Evolutionary conservation across 1,139 yeast species (phyloP), one percentile per base, ranked within the genome.

Genomic region (Magnusiomyces tetraspermus): DNA sequence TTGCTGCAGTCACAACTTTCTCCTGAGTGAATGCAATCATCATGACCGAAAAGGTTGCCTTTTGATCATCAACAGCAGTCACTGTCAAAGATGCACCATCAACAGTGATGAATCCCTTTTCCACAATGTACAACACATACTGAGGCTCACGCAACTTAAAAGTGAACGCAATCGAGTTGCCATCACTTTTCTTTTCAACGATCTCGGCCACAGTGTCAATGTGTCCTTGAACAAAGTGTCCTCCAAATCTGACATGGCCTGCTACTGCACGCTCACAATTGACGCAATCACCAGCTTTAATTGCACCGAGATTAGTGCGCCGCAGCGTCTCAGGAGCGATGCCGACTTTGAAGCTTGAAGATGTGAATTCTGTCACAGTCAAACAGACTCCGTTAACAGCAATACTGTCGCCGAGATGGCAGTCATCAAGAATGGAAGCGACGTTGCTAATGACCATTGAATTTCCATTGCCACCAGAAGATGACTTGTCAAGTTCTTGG

Each of bases 181-280:
- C 94, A 63, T 90, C 97, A 0, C 77, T 70, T 6, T 59, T 69
- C 36, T 71, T 74, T 1, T 69, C 67, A 1, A 77, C 76, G 41
- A 94, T 85, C 33, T 70, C 69, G 3, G 96, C 97, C 31, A 83
- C 76, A 0, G 97, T 87, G 65, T 92, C 98, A 36, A 94, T 90
- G 71, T 92, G 99, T 15, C 98, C 99, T 61, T 92, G 98, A 1
- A 92, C 98, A 57, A 90, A 81, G 69, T 92, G 99, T 0, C 99
- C 98, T 28, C 99, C 98, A 63, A 90, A 80, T 58, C 98, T 75
- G 13, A 83, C 89, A 51, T 86, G 89, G 3, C 76, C 86, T 55
- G 79, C 72, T 33, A 92, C 89, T 0, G 98, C 98, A 57, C 98
- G 76, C 69, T 92, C 99, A 60, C 92, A 74, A 64, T 94, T 90